phyloP scores from a whole-genome alignment of 495 filamentous ascomycete genomes.

The Aspergillus steynii region DNA sequence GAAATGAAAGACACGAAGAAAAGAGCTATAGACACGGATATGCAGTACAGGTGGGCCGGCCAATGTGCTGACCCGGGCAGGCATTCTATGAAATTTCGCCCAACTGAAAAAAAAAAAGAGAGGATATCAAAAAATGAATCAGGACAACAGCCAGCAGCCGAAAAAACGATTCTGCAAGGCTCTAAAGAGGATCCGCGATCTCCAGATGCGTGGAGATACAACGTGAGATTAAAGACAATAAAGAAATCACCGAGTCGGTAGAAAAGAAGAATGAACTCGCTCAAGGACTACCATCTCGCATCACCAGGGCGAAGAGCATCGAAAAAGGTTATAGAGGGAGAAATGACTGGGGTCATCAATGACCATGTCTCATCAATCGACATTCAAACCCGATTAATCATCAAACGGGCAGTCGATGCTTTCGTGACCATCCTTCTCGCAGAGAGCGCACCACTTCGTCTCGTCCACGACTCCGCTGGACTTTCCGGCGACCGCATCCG shows the following conservation, averaged over 20 bases:
- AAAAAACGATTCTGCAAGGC: neutral
- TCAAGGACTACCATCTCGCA: slow-evolving; percentile 18
- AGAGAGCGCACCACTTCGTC: slow-evolving; percentile 94
- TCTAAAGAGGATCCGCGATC: neutral
- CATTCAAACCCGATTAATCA: slow-evolving; percentile 57
- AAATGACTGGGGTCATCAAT: slow-evolving; percentile 1
- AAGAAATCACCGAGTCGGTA: neutral
- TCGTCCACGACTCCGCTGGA: slow-evolving; percentile 75
- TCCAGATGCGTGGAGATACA: neutral
- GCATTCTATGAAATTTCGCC: neutral
- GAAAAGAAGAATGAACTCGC: neutral
- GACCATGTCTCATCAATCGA: slow-evolving; percentile 15
- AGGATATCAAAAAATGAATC: neutral
- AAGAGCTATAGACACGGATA: neutral
- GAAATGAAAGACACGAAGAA: neutral
- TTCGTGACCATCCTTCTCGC: slow-evolving; percentile 93
- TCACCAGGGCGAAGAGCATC: slow-evolving; percentile 13
- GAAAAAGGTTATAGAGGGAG: neutral
- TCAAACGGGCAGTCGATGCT: slow-evolving; percentile 95
- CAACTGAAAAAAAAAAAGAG: neutral
- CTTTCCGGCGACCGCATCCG: slow-evolving; percentile 69
- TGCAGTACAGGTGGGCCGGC: neutral
- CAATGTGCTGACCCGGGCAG: neutral
- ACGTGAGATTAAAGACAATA: neutral
- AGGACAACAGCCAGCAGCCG: neutral